Evolutionary conservation across 305 asterid species (phyloP).

Genomic region (Fraxinus albicans): DNA sequence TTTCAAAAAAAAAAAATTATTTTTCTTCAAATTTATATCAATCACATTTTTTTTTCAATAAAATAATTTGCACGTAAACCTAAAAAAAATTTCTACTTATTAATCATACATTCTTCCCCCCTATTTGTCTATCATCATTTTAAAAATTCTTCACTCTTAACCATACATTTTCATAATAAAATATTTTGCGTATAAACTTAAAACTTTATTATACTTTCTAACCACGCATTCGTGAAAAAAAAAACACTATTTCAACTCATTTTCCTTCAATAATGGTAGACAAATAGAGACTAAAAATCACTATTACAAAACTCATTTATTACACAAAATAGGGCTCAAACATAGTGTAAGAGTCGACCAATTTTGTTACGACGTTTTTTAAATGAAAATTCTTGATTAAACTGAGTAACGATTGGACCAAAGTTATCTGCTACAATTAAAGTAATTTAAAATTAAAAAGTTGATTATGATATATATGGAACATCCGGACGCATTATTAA

Average conservation of each 20-base stretch:
- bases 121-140: neutral
- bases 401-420: neutral
- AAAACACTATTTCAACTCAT: neutral
- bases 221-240: neutral
- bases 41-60: no score
- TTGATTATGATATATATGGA: neutral
- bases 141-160: no score
- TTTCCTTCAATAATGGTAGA: no score
- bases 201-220: no score
- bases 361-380: neutral
- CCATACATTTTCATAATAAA: no score
- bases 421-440: neutral
- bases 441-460: neutral
- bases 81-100: no score
- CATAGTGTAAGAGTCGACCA: neutral
- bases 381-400: neutral
- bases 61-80: neutral
- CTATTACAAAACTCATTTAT: neutral
- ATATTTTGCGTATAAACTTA: no score
- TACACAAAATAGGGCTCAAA: neutral
- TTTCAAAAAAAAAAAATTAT: no score
- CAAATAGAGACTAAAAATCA: neutral
- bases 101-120: no score
- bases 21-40: neutral
- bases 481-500: neutral